Evolutionary conservation across 371 early-diverging fungal species (phyloP).

Genomic region (Mortierella sp.): DNA sequence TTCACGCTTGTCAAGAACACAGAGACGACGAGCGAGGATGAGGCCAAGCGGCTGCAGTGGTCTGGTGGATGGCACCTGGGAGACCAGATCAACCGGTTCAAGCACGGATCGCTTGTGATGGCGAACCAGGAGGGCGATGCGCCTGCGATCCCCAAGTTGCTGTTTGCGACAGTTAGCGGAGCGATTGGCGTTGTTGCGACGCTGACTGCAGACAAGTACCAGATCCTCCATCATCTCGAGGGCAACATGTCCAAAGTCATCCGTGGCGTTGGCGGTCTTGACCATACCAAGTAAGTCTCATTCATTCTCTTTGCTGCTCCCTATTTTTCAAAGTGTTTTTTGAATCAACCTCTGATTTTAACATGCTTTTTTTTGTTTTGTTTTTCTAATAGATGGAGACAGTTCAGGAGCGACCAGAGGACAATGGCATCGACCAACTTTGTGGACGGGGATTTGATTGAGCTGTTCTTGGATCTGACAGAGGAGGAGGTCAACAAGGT

Average conservation of each 20-base stretch:
- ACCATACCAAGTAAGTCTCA: constrained; percentile 71
- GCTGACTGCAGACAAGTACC: constrained; percentile 68
- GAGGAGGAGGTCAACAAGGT: constrained; percentile 75
- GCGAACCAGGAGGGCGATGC: constrained; percentile 71
- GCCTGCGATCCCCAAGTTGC: constrained; percentile 63
- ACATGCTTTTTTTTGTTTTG: constrained; percentile 11
- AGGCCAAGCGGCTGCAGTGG: constrained; percentile 67
- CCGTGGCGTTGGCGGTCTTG: constrained; percentile 70
- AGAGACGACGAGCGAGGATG: constrained; percentile 59
- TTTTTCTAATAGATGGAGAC: constrained; percentile 67
- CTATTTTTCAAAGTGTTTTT: background rate
- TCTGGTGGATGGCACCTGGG: constrained; percentile 86
- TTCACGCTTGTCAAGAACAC: constrained; percentile 68
- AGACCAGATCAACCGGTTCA: constrained; percentile 83
- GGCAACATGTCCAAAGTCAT: constrained; percentile 68
- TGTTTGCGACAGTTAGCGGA: constrained; percentile 87
- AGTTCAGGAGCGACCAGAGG: constrained; percentile 70
- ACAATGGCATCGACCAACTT: constrained; percentile 64
- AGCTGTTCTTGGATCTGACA: constrained; percentile 77
- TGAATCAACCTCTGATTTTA: background rate
- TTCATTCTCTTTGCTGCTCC: constrained; percentile 1
- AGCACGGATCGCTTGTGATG: constrained; percentile 82
- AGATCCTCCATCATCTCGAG: constrained; percentile 75
- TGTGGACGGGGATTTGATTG: constrained; percentile 93
- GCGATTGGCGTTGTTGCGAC: constrained; percentile 82